Conservation (phyloP, 2,329 filamentous ascomycete species). For the Ophiosphaerella herpotricha region DNA sequence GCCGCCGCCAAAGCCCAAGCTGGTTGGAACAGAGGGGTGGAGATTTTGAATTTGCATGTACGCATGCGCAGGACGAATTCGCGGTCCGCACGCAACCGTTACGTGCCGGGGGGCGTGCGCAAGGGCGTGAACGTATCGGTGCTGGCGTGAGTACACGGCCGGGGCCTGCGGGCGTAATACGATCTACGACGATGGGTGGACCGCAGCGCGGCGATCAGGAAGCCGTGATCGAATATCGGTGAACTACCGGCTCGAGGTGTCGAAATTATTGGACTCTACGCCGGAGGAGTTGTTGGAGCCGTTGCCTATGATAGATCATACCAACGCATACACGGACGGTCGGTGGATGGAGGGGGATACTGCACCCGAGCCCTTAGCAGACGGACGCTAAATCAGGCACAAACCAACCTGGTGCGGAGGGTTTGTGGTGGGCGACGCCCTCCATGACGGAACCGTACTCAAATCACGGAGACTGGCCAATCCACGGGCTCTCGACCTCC, state of each 20-base stretch:
- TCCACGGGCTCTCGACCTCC: conserved; percentile 13
- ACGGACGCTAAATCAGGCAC: conserved; percentile 26
- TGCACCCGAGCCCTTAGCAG: conserved; percentile 18
- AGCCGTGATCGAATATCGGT: conserved; percentile 51
- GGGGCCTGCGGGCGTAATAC: conserved; percentile 57
- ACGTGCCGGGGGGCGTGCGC: neutral
- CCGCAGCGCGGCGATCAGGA: conserved; percentile 47
- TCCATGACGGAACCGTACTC: conserved; percentile 47
- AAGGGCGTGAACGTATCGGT: conserved; percentile 53
- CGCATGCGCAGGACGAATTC: conserved; percentile 30
- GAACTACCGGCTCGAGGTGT: conserved; percentile 39
- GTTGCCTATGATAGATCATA: conserved; percentile 33
- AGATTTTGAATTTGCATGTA: too few species aligned
- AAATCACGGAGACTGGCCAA: conserved; percentile 40
- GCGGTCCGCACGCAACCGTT: too few species aligned
- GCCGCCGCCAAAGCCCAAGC: too few species aligned
- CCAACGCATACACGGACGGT: conserved; percentile 30
- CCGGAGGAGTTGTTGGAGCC: conserved; percentile 25
- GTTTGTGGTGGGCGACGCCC: conserved; percentile 54
- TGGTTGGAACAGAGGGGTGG: too few species aligned
- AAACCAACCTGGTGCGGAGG: conserved; percentile 53
- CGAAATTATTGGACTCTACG: conserved; percentile 18
- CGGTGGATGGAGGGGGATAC: conserved; percentile 25
- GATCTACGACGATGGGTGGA: conserved; percentile 52
- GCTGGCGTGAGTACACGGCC: conserved; percentile 59